A percentile compares a stretch with the other conserved stretches of the same genome.
phyloP scores from a whole-genome alignment of 2,329 filamentous ascomycete genomes.

The Fusarium austroafricanum region DNA sequence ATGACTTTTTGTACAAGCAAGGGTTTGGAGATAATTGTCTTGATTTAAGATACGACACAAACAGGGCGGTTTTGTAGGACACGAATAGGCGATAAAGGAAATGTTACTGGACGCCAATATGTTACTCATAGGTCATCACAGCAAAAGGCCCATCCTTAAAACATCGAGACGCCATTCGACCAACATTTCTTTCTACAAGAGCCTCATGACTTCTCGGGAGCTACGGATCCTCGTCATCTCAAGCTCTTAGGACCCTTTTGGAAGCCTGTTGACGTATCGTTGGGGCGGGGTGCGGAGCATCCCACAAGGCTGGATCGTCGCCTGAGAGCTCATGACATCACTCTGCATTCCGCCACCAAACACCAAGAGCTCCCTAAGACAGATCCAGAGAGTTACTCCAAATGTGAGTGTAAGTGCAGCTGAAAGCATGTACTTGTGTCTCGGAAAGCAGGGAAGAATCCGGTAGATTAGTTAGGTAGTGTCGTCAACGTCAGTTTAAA shows the following conservation, averaged over 20 bases:
- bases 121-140: not conserved
- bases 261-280: conserved; percentile 33
- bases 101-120: conserved; percentile 2
- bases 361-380: conserved; percentile 10
- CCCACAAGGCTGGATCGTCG: conserved; percentile 33
- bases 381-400: conserved; percentile 24
- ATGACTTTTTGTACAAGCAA: conserved; percentile 3
- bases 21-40: conserved; percentile 1
- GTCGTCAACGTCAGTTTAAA: conserved; percentile 44
- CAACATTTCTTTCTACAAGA: conserved; percentile 1
- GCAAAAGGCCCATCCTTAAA: not conserved
- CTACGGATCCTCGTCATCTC: conserved; percentile 26
- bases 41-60: conserved; percentile 9
- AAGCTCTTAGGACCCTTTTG: not conserved
- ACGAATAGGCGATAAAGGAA: not conserved
- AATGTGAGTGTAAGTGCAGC: conserved; percentile 23
- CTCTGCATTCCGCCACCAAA: conserved; percentile 47
- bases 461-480: not conserved
- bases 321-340: conserved; percentile 51
- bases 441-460: conserved; percentile 40
- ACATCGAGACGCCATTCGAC: conserved; percentile 8
- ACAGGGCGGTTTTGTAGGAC: conserved; percentile 25
- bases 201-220: conserved; percentile 17
- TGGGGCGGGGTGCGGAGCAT: conserved; percentile 36
- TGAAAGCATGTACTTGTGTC: conserved; percentile 22